Evolutionary conservation across 106 monocot species (phyloP).

Genomic region (Acorus calamus): DNA sequence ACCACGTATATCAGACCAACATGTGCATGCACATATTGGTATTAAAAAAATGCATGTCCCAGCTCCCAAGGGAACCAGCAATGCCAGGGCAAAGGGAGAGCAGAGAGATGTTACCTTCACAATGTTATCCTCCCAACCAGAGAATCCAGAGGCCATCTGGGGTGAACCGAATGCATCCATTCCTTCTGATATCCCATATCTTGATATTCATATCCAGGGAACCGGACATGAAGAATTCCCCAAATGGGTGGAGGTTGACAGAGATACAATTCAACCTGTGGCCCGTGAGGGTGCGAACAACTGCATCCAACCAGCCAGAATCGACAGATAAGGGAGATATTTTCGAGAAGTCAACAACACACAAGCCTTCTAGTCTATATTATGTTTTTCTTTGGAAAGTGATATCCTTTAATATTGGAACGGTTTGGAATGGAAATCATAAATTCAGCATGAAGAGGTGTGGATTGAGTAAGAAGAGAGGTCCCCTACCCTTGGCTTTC

Average conservation of each 20-base stretch:
- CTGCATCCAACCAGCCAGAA: conserved; percentile 21
- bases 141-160: background rate
- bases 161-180: background rate
- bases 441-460: background rate
- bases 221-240: background rate
- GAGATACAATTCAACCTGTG: conserved; percentile 90
- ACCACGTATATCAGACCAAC: background rate
- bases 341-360: background rate
- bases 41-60: conserved; percentile 5
- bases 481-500: conserved; percentile 72
- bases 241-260: conserved; percentile 81
- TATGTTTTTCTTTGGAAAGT: background rate
- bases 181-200: background rate
- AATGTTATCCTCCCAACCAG: conserved; percentile 70
- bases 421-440: background rate
- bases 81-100: background rate
- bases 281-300: conserved; percentile 88
- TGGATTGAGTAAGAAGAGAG: background rate
- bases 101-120: conserved; percentile 52
- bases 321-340: background rate
- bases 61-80: no score
- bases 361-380: background rate
- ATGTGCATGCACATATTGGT: background rate
- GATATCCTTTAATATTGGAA: no score
- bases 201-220: background rate